Base-by-base conservation (phyloP, 129 eudicot genomes). In the Flaveria ramosissima region DNA sequence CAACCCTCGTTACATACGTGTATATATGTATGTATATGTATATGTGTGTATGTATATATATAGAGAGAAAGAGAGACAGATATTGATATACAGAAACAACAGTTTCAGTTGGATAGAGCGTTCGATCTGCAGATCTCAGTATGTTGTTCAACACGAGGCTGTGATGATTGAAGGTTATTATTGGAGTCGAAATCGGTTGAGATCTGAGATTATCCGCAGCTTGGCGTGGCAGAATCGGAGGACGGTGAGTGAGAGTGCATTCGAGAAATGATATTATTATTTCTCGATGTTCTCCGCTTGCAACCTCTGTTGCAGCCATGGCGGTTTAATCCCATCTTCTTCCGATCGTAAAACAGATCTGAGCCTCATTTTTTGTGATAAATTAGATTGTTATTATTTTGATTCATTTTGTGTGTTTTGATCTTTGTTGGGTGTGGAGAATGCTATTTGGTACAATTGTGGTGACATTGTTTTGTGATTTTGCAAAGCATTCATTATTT, bases 271-370 rank as follows among this genome's bases (percentile, higher is more conserved):
- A 36, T 36, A 36, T 0, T 36, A 36, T 32, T 0, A 30, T 32
- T 32, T 36, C 41, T 36, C 0, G 41, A 36, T 36, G 20, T 50
- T 56, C 47, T 41, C 39, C 20, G 6, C 47, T 48, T 46, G 85
- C 85, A 82, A 77, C 85, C 72, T 78, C 9, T 65, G 65, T 48
- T 77, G 85, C 85, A 76, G 85, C 85, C 83, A 73, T 80, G 83
- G 83, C 79, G 83, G 79, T 39, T 0, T 51, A 13, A 65, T 43
- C 72, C 41, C 26, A 66, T 46, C 60, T 51, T 43, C 20, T 20
- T 26, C 74, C 70, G 68, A 56, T 64, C 2, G 73, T 72, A 72
- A 72, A 53, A 80, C 79, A 80, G 70, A 72, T 72, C 83, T 79
- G 78, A 79, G 83, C 83, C 83, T 72, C 32, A 61, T 52, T 21